These are phyloP conservation scores for Knoxdaviesia capensis DNA, from an alignment of 2,329 filamentous ascomycete species.

Conservation along the genomic window DNA sequence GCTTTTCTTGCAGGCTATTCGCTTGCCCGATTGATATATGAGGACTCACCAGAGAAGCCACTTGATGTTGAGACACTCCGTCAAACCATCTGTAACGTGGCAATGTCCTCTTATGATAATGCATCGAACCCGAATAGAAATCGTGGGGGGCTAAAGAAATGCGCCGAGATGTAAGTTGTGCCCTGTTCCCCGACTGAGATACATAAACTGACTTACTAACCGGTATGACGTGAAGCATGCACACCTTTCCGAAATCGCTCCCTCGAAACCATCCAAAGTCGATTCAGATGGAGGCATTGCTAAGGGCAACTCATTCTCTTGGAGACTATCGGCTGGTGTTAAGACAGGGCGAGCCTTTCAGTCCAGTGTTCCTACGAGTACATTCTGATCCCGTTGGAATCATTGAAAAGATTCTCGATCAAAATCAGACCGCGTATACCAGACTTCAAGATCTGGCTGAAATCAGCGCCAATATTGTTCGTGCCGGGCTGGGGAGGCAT, in stretches of 20 bases:
- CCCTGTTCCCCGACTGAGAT: neutral
- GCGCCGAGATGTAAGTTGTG: slow-evolving; percentile 45
- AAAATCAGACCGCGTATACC: slow-evolving; percentile 56
- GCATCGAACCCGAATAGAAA: slow-evolving; percentile 64
- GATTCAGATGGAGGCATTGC: slow-evolving; percentile 38
- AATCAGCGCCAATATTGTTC: slow-evolving; percentile 47
- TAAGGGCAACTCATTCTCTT: slow-evolving; percentile 54
- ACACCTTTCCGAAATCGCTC: slow-evolving; percentile 41
- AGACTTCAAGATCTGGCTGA: slow-evolving; percentile 52
- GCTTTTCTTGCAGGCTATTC: slow-evolving; percentile 27
- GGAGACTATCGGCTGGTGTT: slow-evolving; percentile 60
- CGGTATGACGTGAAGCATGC: slow-evolving; percentile 23
- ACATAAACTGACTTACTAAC: slow-evolving; percentile 7
- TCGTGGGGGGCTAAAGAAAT: slow-evolving; percentile 58
- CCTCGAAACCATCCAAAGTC: slow-evolving; percentile 26
- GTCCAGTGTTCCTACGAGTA: slow-evolving; percentile 58
- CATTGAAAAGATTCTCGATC: slow-evolving; percentile 51
- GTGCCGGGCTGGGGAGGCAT: slow-evolving; percentile 24
- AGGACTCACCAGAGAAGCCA: slow-evolving; percentile 25
- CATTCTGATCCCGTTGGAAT: slow-evolving; percentile 57
- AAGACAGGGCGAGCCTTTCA: slow-evolving; percentile 63
- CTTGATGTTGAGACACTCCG: slow-evolving; percentile 31
- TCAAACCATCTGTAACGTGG: slow-evolving; percentile 39
- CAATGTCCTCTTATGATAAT: slow-evolving; percentile 57
- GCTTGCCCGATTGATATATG: slow-evolving; percentile 42